Evolutionary conservation across 2,329 filamentous ascomycete genomes (phyloP).

Genomic region (Fusarium begoniae): DNA sequence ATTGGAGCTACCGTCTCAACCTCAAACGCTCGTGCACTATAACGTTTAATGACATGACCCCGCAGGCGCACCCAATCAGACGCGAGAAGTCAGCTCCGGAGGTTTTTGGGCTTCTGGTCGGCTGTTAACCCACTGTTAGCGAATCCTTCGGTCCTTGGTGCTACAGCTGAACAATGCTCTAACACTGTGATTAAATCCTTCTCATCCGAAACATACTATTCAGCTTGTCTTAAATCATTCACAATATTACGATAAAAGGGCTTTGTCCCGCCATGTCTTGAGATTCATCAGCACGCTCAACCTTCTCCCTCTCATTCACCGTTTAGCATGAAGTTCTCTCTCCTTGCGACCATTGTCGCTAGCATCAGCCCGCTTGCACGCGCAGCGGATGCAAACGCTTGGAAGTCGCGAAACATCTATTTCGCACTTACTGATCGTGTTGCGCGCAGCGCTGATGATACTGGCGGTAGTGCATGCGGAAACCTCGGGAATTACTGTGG

Average conservation of each 20-base stretch:
- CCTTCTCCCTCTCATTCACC: no score
- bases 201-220: neutral
- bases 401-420: constrained; percentile 66
- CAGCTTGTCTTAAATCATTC: neutral
- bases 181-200: constrained; percentile 24
- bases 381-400: constrained; percentile 51
- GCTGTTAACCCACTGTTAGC: constrained; percentile 1
- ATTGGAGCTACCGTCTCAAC: constrained; percentile 6
- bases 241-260: neutral
- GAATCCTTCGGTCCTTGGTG: neutral
- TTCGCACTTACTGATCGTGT: constrained; percentile 67
- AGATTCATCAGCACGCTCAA: neutral
- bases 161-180: neutral
- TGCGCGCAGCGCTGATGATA: constrained; percentile 55
- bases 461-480: constrained; percentile 54
- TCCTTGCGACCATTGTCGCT: constrained; percentile 12
- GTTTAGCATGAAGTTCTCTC: neutral
- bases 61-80: constrained; percentile 16
- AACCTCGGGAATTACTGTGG: constrained; percentile 64
- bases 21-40: constrained; percentile 16
- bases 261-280: neutral
- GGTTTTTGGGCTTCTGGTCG: neutral
- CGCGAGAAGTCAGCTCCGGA: neutral
- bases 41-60: constrained; percentile 15
- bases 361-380: neutral